Evolutionary conservation across 2,329 filamentous ascomycete species (phyloP).

Genomic region (Aphanocladium album): DNA sequence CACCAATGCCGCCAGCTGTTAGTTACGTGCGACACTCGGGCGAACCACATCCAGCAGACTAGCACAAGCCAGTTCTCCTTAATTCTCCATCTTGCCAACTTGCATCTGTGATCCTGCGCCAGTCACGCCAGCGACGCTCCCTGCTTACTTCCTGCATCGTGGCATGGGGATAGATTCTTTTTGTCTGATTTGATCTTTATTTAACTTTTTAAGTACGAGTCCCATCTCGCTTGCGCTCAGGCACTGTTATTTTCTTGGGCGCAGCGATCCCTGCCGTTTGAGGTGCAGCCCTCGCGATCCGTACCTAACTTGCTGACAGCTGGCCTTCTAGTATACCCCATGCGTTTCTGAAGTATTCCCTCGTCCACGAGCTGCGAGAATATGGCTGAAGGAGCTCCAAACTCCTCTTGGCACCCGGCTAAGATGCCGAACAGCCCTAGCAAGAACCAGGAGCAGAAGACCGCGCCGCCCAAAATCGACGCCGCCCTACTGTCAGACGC

Average conservation of each 20-base stretch:
- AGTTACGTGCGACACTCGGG: background rate
- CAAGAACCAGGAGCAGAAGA: slow-evolving; percentile 12
- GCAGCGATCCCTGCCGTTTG: background rate
- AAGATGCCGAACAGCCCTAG: slow-evolving; percentile 31
- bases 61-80: slow-evolving; percentile 13
- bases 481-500: background rate
- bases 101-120: slow-evolving; percentile 10
- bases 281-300: background rate
- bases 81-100: slow-evolving; percentile 12
- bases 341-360: slow-evolving; percentile 7
- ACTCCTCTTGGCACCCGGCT: slow-evolving; percentile 37
- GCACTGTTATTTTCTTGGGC: background rate
- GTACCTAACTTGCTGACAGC: background rate
- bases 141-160: slow-evolving; percentile 3
- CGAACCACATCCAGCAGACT: slow-evolving; percentile 1
- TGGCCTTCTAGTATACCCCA: slow-evolving; percentile 10
- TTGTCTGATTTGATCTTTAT: background rate
- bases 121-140: slow-evolving; percentile 6
- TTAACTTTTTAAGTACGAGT: background rate
- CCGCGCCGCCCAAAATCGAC: background rate
- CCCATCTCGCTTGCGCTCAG: background rate
- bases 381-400: slow-evolving; percentile 34
- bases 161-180: background rate
- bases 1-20: background rate
- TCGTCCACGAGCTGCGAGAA: slow-evolving; percentile 18